These are phyloP conservation scores for Yamadazyma philogaea DNA, from an alignment of 805 yeast genomes.

Conservation along the genomic window DNA sequence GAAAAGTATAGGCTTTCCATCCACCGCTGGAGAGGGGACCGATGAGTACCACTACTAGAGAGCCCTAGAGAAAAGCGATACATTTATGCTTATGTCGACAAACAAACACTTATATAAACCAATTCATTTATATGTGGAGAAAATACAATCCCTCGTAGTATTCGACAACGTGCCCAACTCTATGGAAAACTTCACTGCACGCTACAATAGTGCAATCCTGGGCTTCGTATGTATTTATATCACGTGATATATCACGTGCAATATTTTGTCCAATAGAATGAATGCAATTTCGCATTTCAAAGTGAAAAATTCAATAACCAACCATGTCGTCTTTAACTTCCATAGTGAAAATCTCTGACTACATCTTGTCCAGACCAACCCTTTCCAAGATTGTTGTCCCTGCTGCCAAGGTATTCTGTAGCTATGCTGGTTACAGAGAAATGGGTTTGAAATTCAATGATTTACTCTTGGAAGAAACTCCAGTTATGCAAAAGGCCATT, in stretches of 20 bases:
- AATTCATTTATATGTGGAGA: too few relatives aligned
- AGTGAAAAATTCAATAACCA: conserved; percentile 2
- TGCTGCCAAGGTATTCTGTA: conserved; percentile 67
- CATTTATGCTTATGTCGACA: too few relatives aligned
- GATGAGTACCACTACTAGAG: conserved; percentile 53
- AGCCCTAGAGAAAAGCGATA: background rate
- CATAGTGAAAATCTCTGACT: conserved; percentile 71
- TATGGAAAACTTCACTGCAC: too few relatives aligned
- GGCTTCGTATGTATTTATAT: background rate
- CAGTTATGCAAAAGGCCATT: conserved; percentile 81
- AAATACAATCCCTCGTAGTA: too few relatives aligned
- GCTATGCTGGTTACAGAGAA: conserved; percentile 88
- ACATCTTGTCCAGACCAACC: conserved; percentile 74
- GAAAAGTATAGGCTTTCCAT: conserved; percentile 63
- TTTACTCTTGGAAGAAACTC: conserved; percentile 81
- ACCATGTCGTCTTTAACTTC: conserved; percentile 62
- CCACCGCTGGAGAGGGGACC: conserved; percentile 52
- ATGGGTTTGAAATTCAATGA: conserved; percentile 91
- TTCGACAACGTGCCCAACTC: too few relatives aligned
- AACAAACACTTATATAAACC: background rate
- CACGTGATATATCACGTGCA: conserved; percentile 11
- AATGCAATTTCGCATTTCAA: conserved; percentile 14
- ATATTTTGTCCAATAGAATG: conserved; percentile 24
- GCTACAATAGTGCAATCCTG: too few relatives aligned
- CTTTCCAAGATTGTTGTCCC: conserved; percentile 78